Evolutionary conservation across 1,139 yeast species (phyloP), one percentile per base, ranked within the genome.

Genomic region (Taphrina pruni): DNA sequence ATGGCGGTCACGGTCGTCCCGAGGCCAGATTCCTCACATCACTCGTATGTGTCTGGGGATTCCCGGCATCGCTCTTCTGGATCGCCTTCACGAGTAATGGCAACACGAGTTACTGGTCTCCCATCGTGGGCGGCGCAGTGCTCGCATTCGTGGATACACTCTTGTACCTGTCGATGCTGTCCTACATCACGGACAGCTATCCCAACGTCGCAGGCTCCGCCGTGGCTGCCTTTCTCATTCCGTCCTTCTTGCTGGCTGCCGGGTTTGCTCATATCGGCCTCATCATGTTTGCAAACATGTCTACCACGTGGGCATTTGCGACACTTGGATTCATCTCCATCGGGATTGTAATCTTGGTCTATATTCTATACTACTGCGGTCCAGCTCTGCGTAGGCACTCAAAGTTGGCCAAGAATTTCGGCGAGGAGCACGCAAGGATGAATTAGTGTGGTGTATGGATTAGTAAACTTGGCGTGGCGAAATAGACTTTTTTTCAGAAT

Each of bases 121-220:
- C 74, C 14, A 64, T 72, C 7, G 60, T 72, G 20, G 71, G 74
- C 20, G 74, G 75, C n/a, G 65, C 65, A 32, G 68, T 66, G 32
- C 66, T 71, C 38, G 74, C 73, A 11, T 67, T 71, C 26, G 67
- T 69, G 26, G 65, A 72, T 35, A 58, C 73, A 12, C 35, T 65
- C n/a, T 69, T 73, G 26, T 73, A 81, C 81, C 72, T 83, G 77
- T 76, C 82, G 77, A 75, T 80, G 75, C 74, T 86, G 73, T 79
- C 81, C 61, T 86, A 86, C 73, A 79, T 86, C 48, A 83, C 84
- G 11, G 85, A 84, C 75, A 83, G 86, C 0, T 87, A 85, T 75
- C 78, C 81, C 52, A 77, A 78, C 11, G 84, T 82, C 71, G 85
- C 88, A 26, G 92, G 92, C 0, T 85, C 89, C 14, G 90, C 88